These are phyloP conservation scores for Suillus tomentosus DNA, from an alignment of 768 basidiomycete species.

Conservation along the genomic window DNA sequence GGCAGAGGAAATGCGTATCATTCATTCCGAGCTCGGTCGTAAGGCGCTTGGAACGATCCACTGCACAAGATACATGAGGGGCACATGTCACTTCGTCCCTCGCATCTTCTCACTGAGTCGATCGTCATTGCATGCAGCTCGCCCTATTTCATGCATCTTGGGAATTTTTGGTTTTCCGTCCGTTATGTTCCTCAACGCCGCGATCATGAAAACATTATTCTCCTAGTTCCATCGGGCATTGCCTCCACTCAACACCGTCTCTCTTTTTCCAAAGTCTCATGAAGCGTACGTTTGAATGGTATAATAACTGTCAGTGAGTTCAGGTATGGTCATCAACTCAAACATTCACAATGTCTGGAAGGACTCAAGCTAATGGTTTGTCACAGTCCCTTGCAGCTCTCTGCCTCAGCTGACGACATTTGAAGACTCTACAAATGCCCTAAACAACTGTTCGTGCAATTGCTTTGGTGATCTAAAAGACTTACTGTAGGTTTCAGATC, in stretches of 20 bases:
- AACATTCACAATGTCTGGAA: constrained; percentile 24
- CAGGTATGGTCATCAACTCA: constrained; percentile 20
- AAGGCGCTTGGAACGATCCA: constrained; percentile 35
- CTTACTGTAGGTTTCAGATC: constrained; percentile 39
- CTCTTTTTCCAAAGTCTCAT: constrained; percentile 11
- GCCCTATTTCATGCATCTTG: constrained; percentile 33
- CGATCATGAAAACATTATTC: constrained; percentile 30
- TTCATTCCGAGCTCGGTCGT: constrained; percentile 17
- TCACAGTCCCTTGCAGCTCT: not conserved
- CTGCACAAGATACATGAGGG: constrained; percentile 37
- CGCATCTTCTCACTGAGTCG: constrained; percentile 35
- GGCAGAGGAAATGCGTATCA: not conserved
- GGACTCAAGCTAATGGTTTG: constrained; percentile 11
- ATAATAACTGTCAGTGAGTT: constrained; percentile 27
- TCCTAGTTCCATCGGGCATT: constrained; percentile 32
- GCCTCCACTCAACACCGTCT: constrained; percentile 28
- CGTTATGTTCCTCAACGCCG: constrained; percentile 30
- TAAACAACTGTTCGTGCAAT: constrained; percentile 44
- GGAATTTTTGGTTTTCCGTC: constrained; percentile 25
- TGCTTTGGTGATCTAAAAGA: not conserved
- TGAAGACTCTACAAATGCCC: constrained; percentile 31
- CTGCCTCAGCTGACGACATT: not conserved
- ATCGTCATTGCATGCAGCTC: constrained; percentile 38
- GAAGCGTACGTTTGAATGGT: constrained; percentile 13
- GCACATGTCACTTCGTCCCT: constrained; percentile 34